Conservation (phyloP, 345 rosid genomes). For the Excoecaria cochinchinensis region DNA sequence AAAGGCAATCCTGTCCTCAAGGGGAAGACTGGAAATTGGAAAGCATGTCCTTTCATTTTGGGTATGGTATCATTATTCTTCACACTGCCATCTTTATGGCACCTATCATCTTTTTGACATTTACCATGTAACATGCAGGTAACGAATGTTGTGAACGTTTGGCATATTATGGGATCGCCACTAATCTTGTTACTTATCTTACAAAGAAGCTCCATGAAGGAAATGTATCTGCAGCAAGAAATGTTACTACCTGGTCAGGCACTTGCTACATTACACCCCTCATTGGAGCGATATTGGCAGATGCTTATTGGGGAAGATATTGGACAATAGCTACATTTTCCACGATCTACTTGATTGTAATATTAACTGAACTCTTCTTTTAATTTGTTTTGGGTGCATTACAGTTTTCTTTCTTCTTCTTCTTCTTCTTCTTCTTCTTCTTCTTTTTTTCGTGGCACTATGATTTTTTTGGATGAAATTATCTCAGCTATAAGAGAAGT, state of each 20-base stretch:
- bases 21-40: conserved; percentile 87
- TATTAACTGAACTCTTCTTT: not conserved
- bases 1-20: conserved; percentile 72
- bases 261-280: conserved; percentile 95
- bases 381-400: not conserved
- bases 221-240: conserved; percentile 85
- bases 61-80: conserved; percentile 39
- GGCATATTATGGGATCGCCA: conserved; percentile 90
- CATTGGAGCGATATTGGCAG: conserved; percentile 84
- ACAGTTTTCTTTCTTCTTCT: not conserved
- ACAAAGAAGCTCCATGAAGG: conserved; percentile 78
- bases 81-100: not conserved
- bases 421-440: not conserved
- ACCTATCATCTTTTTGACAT: conserved; percentile 16
- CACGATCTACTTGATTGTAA: conserved; percentile 71
- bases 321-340: conserved; percentile 94
- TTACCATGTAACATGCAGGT: conserved; percentile 38
- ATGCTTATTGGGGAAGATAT: conserved; percentile 98
- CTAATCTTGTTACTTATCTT: conserved; percentile 85
- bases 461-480: not conserved
- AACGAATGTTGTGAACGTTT: conserved; percentile 92
- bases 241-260: conserved; percentile 84
- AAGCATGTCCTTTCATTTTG: conserved; percentile 91
- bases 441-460: not conserved
- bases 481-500: not conserved